These are phyloP conservation scores for Lasiodiplodia sp. DNA, from an alignment of 2,329 filamentous ascomycete genomes.

Conservation along the genomic window DNA sequence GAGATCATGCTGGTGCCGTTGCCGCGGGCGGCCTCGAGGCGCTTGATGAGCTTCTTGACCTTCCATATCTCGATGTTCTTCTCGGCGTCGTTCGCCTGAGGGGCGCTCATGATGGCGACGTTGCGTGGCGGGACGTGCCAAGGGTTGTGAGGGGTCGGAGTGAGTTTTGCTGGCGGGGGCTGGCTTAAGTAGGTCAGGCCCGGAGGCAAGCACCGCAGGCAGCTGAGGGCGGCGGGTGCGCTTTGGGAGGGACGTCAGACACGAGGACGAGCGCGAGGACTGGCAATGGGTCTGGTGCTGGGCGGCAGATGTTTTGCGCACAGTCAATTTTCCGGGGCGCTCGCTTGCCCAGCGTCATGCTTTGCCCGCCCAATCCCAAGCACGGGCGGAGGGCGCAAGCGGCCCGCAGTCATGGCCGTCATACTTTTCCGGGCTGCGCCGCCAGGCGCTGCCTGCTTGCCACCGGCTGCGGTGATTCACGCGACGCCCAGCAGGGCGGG, in stretches of 20 bases:
- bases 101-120: slow-evolving; percentile 43
- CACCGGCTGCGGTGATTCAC: slow-evolving; percentile 9
- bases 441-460: slow-evolving; percentile 7
- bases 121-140: slow-evolving; percentile 23
- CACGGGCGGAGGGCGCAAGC: background rate
- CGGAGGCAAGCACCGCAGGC: slow-evolving; percentile 17
- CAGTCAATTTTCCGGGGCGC: slow-evolving; percentile 25
- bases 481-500: background rate
- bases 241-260: background rate
- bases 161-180: slow-evolving; percentile 27
- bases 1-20: slow-evolving; percentile 99
- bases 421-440: background rate
- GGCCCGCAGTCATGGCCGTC: background rate
- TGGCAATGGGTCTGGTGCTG: slow-evolving; percentile 16
- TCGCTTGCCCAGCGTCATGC: slow-evolving; percentile 24
- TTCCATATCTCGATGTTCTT: slow-evolving; percentile 97
- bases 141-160: slow-evolving; percentile 23
- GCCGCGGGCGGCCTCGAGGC: slow-evolving; percentile 93
- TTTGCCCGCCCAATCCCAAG: background rate
- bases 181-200: slow-evolving; percentile 21
- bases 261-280: slow-evolving; percentile 4
- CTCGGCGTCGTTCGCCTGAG: slow-evolving; percentile 82
- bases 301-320: slow-evolving; percentile 27
- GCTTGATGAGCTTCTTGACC: slow-evolving; percentile 99
- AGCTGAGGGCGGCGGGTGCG: slow-evolving; percentile 15